Evolutionary conservation across 2,329 filamentous ascomycete genomes (phyloP).

Genomic region (Cryphonectria parasitica): DNA sequence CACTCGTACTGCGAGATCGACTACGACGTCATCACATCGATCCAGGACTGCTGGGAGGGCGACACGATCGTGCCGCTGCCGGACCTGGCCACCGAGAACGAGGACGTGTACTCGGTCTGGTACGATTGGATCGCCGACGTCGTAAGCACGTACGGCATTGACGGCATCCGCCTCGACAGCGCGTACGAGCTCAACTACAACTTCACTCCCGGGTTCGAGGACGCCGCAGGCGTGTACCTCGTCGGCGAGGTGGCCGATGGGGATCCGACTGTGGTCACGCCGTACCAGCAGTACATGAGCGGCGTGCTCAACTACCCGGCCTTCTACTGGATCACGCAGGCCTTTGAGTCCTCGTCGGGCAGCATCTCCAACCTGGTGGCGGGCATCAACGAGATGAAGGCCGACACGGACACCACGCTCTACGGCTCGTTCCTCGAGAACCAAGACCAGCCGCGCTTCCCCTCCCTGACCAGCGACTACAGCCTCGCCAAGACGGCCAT

Average conservation of each 20-base stretch:
- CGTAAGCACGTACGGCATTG: slow-evolving; percentile 56
- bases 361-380: slow-evolving; percentile 42
- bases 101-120: slow-evolving; percentile 47
- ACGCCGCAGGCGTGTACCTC: slow-evolving; percentile 51
- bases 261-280: slow-evolving; percentile 47
- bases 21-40: slow-evolving; percentile 49
- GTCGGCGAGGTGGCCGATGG: slow-evolving; percentile 56
- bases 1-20: slow-evolving; percentile 58
- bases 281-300: slow-evolving; percentile 51
- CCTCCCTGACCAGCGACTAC: slow-evolving; percentile 50
- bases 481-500: slow-evolving; percentile 56
- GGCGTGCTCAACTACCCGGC: slow-evolving; percentile 56
- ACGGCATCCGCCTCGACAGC: slow-evolving; percentile 55
- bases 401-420: slow-evolving; percentile 41
- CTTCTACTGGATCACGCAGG: slow-evolving; percentile 40
- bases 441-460: slow-evolving; percentile 52
- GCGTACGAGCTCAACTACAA: slow-evolving; percentile 51
- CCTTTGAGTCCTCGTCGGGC: slow-evolving; percentile 36
- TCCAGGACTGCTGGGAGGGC: slow-evolving; percentile 53
- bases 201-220: slow-evolving; percentile 51
- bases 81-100: slow-evolving; percentile 53
- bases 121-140: slow-evolving; percentile 52
- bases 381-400: slow-evolving; percentile 34
- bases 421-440: slow-evolving; percentile 53
- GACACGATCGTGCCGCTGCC: slow-evolving; percentile 52